Evolutionary conservation across 2,329 filamentous ascomycete genomes (phyloP).

Genomic region (Colletotrichum ledebouriae): DNA sequence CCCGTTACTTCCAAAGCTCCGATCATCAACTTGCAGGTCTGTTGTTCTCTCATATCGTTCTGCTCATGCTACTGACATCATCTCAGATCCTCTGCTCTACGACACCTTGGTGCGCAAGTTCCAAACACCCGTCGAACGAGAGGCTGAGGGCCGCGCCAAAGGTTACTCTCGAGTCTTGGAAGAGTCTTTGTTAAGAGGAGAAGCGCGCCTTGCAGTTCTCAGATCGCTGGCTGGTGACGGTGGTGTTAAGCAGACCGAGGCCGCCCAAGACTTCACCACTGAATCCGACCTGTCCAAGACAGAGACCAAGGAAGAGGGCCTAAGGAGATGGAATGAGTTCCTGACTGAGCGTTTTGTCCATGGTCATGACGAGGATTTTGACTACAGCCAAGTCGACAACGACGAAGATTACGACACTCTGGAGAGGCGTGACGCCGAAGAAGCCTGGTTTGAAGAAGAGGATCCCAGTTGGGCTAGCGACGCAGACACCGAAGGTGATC

Average conservation of each 20-base stretch:
- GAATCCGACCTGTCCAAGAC: slow-evolving; percentile 54
- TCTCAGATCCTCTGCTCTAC: slow-evolving; percentile 81
- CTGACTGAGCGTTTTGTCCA: slow-evolving; percentile 81
- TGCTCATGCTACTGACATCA: not conserved
- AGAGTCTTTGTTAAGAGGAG: slow-evolving; percentile 80
- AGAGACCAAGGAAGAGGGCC: slow-evolving; percentile 74
- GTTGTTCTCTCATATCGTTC: slow-evolving; percentile 35
- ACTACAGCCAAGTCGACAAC: slow-evolving; percentile 78
- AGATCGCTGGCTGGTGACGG: slow-evolving; percentile 12
- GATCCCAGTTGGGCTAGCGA: slow-evolving; percentile 75
- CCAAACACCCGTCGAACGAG: slow-evolving; percentile 79
- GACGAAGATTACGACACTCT: slow-evolving; percentile 78
- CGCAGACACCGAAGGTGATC: slow-evolving; percentile 47
- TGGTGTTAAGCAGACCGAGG: not conserved
- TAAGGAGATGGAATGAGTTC: slow-evolving; percentile 77
- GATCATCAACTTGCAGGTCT: slow-evolving; percentile 70
- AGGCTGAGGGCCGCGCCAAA: slow-evolving; percentile 78
- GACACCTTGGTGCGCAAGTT: slow-evolving; percentile 83
- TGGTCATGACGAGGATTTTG: slow-evolving; percentile 83
- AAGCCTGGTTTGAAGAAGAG: slow-evolving; percentile 85
- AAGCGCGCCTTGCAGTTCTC: slow-evolving; percentile 77
- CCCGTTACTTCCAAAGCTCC: slow-evolving; percentile 74
- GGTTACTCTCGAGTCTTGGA: slow-evolving; percentile 86
- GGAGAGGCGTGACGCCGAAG: slow-evolving; percentile 73
- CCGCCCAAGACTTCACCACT: slow-evolving; percentile 11